phyloP scores from a whole-genome alignment of 768 basidiomycete species.

The Xerocomellus intermedius region DNA sequence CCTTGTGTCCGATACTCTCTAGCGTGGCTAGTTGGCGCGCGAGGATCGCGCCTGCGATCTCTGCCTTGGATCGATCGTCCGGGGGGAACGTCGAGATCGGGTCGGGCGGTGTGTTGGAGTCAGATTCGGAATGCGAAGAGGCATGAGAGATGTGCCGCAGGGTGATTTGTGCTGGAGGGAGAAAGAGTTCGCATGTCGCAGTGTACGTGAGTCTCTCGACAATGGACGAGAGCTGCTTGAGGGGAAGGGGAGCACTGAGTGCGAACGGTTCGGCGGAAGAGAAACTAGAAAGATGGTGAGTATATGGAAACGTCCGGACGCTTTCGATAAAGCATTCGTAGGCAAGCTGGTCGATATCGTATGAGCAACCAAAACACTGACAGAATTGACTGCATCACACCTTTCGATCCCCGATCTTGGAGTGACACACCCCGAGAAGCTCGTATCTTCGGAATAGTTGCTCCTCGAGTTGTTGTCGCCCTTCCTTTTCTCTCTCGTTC shows the following conservation, averaged over 20 bases:
- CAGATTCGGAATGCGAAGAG: neutral
- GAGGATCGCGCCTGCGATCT: slow-evolving; percentile 52
- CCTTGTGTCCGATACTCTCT: slow-evolving; percentile 56
- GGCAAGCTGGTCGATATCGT: slow-evolving; percentile 45
- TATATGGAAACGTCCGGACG: slow-evolving; percentile 55
- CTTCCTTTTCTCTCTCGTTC: slow-evolving; percentile 34
- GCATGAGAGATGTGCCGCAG: slow-evolving; percentile 26
- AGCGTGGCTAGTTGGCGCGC: slow-evolving; percentile 61
- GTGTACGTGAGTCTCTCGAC: slow-evolving; percentile 68
- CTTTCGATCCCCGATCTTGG: slow-evolving; percentile 74
- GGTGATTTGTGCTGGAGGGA: slow-evolving; percentile 49
- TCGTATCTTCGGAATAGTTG: slow-evolving; percentile 77
- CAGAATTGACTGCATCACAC: slow-evolving; percentile 39
- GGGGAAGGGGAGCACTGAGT: slow-evolving; percentile 35
- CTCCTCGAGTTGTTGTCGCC: slow-evolving; percentile 60
- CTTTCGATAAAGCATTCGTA: slow-evolving; percentile 54
- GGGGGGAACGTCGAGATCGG: slow-evolving; percentile 16
- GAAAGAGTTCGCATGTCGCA: slow-evolving; percentile 63
- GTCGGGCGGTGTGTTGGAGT: neutral
- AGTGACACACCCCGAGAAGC: slow-evolving; percentile 73
- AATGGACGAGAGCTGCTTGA: slow-evolving; percentile 58
- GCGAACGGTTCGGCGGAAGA: slow-evolving; percentile 34
- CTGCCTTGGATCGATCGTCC: slow-evolving; percentile 12
- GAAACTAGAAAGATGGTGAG: slow-evolving; percentile 19
- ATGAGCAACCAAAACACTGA: neutral